Percentiles rank a stretch among this genome's conserved stretches.
Conservation (phyloP, 805 yeast genomes). For the Sugiyamaella floridensis region DNA sequence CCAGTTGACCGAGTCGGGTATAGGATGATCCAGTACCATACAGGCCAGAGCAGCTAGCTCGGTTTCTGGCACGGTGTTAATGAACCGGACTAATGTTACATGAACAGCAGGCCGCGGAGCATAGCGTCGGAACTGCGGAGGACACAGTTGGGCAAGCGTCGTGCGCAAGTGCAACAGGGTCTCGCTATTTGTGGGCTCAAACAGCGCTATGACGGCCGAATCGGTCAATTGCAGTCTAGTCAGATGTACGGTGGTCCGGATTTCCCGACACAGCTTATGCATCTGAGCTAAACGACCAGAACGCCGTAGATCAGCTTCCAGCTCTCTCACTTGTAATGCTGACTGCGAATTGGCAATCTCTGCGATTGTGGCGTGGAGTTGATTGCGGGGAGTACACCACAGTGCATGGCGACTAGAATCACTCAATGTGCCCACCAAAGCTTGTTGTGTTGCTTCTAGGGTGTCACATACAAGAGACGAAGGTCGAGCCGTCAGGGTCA, state of each 20-base stretch:
- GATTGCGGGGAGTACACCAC: conserved; percentile 1
- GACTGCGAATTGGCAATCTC: conserved; percentile 7
- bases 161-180: not conserved
- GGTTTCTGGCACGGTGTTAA: not conserved
- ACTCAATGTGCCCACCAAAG: no score
- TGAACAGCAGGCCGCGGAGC: not conserved
- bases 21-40: not conserved
- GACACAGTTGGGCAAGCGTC: not conserved
- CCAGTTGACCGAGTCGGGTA: not conserved
- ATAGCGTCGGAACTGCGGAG: not conserved
- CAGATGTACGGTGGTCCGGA: not conserved
- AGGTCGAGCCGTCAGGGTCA: not conserved
- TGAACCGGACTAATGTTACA: not conserved
- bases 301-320: not conserved
- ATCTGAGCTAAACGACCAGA: not conserved
- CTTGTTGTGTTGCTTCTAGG: no score
- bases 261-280: not conserved
- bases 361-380: conserved; percentile 6
- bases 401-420: not conserved
- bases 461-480: not conserved
- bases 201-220: not conserved
- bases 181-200: not conserved
- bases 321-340: not conserved
- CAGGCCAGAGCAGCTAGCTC: not conserved
- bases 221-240: not conserved